phyloP scores from a whole-genome alignment of 2,329 filamentous ascomycete species.

The Tolypocladium paradoxum region DNA sequence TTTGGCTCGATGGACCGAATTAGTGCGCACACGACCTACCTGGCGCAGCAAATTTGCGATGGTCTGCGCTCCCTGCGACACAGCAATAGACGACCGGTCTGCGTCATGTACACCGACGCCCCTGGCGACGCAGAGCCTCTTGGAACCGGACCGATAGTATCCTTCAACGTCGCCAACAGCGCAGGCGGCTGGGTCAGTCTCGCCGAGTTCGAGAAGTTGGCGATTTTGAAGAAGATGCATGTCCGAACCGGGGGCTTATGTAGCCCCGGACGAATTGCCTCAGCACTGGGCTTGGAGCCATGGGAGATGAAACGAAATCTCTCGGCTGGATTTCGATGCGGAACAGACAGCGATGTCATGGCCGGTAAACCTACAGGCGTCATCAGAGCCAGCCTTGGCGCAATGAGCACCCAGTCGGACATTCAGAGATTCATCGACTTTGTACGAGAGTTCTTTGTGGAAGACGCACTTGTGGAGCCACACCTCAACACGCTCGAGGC shows the following conservation, averaged over 20 bases:
- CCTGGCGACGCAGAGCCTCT: conserved; percentile 14
- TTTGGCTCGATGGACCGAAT: conserved; percentile 63
- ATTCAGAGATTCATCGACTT: conserved; percentile 63
- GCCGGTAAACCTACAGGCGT: conserved; percentile 80
- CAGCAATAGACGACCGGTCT: conserved; percentile 55
- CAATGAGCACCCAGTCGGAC: conserved; percentile 75
- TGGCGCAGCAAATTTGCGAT: conserved; percentile 49
- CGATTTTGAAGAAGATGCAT: conserved; percentile 67
- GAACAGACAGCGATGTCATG: conserved; percentile 70
- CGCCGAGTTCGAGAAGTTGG: conserved; percentile 78
- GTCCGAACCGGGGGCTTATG: conserved; percentile 82
- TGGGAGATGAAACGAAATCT: conserved; percentile 82
- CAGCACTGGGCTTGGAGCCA: conserved; percentile 59
- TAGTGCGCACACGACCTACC: conserved; percentile 57
- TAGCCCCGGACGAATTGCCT: conserved; percentile 79
- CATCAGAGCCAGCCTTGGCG: conserved; percentile 74
- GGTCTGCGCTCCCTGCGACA: conserved; percentile 54
- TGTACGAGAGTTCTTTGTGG: conserved; percentile 54
- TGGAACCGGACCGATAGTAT: conserved; percentile 61
- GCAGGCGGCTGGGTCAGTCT: conserved; percentile 67
- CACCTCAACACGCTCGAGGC: background rate
- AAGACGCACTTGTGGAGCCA: conserved; percentile 1
- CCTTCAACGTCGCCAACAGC: conserved; percentile 70
- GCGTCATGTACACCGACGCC: conserved; percentile 48
- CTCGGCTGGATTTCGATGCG: conserved; percentile 74